These are phyloP conservation scores for Colletotrichum sidae DNA, from an alignment of 2,329 filamentous ascomycete species.

Conservation along the genomic window DNA sequence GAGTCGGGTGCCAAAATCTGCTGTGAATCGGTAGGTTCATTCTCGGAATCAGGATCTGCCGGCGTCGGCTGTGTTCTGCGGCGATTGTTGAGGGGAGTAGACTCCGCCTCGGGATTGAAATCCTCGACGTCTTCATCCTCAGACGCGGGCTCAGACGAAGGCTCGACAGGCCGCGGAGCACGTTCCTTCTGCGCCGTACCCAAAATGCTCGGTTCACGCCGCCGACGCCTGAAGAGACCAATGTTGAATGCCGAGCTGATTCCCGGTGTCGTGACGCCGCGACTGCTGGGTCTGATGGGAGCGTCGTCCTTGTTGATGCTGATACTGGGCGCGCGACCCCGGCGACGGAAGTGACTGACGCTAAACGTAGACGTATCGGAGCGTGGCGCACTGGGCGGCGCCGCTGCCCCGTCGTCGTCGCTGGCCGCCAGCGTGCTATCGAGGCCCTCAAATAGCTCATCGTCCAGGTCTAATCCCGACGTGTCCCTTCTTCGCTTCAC, in stretches of 20 bases:
- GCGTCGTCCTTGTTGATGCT: constrained; percentile 60
- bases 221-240: constrained; percentile 67
- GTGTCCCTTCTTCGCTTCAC: constrained; percentile 52
- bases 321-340: constrained; percentile 60
- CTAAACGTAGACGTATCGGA: constrained; percentile 62
- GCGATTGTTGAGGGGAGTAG: constrained; percentile 69
- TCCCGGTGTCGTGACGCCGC: constrained; percentile 59
- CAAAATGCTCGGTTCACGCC: constrained; percentile 71
- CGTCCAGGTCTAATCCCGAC: constrained; percentile 62
- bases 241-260: constrained; percentile 66
- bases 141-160: constrained; percentile 36
- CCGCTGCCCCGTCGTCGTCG: constrained; percentile 52
- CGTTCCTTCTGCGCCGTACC: constrained; percentile 60
- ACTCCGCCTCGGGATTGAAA: constrained; percentile 74
- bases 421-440: constrained; percentile 53
- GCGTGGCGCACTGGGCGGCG: constrained; percentile 46
- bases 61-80: constrained; percentile 52
- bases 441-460: constrained; percentile 56
- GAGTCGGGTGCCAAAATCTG: constrained; percentile 41
- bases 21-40: constrained; percentile 37
- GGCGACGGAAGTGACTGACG: constrained; percentile 58
- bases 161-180: constrained; percentile 38
- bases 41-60: constrained; percentile 38
- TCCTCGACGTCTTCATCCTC: constrained; percentile 46
- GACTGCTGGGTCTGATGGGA: constrained; percentile 65